phyloP scores from a whole-genome alignment of 2,329 filamentous ascomycete species.

The Pseudogymnoascus sp. region DNA sequence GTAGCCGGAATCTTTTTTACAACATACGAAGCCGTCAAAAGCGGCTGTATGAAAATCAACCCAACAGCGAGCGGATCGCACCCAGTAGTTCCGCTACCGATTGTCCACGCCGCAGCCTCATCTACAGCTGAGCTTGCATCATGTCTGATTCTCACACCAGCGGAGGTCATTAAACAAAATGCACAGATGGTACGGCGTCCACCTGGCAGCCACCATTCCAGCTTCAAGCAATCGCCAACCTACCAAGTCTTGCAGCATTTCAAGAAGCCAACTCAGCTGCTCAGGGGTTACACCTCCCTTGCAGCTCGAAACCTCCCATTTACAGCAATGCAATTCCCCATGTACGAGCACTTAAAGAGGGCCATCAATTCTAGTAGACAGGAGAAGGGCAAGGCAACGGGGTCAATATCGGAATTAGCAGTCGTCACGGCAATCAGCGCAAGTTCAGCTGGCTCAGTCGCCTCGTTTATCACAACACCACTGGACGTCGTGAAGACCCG shows the following conservation, averaged over 20 bases:
- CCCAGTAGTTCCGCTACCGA: slow-evolving; percentile 57
- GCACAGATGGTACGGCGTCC: slow-evolving; percentile 64
- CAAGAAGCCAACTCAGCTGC: slow-evolving; percentile 46
- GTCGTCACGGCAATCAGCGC: slow-evolving; percentile 65
- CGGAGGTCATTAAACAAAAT: slow-evolving; percentile 89
- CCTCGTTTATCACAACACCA: slow-evolving; percentile 77
- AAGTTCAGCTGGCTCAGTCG: slow-evolving; percentile 61
- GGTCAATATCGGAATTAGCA: slow-evolving; percentile 53
- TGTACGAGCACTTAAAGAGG: slow-evolving; percentile 65
- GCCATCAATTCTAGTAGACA: slow-evolving; percentile 40
- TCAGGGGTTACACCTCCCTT: slow-evolving; percentile 69
- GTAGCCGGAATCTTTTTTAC: slow-evolving; percentile 80
- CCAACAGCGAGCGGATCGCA: slow-evolving; percentile 38
- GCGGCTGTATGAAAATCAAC: slow-evolving; percentile 46
- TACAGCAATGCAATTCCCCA: slow-evolving; percentile 79
- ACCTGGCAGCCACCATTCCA: slow-evolving; percentile 31
- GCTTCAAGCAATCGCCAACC: slow-evolving; percentile 40
- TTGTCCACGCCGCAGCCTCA: slow-evolving; percentile 67
- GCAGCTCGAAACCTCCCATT: slow-evolving; percentile 78
- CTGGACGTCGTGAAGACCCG: slow-evolving; percentile 84
- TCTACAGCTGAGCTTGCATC: slow-evolving; percentile 73
- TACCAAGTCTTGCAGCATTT: slow-evolving; percentile 49
- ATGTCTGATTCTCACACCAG: slow-evolving; percentile 77
- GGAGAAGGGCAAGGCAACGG: slow-evolving; percentile 21
- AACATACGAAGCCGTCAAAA: slow-evolving; percentile 73